phyloP scores from a whole-genome alignment of 2,329 filamentous ascomycete species.

The Fusarium sp. region DNA sequence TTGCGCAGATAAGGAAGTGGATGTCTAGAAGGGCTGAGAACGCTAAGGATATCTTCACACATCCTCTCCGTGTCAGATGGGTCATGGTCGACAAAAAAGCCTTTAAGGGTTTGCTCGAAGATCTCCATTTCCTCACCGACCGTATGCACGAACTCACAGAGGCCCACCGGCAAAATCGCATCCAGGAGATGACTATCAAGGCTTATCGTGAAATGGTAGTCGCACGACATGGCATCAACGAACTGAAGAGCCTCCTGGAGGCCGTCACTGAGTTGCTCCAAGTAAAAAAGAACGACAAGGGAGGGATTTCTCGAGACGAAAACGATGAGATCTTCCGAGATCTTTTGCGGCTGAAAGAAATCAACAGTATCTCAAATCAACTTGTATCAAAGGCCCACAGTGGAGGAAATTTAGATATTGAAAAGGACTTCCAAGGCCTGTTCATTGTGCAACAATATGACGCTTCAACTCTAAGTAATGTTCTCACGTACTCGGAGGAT shows the following conservation, averaged over 20 bases:
- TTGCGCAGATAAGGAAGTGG: neutral
- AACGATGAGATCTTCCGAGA: neutral
- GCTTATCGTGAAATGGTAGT: neutral
- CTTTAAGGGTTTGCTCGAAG: neutral
- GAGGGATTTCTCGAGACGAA: neutral
- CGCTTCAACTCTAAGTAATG: neutral
- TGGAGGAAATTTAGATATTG: neutral
- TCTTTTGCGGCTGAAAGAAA: neutral
- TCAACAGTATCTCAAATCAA: neutral
- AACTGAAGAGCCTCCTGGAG: neutral
- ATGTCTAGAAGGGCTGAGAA: neutral
- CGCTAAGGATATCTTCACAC: neutral
- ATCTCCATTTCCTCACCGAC: neutral
- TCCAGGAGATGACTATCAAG: neutral
- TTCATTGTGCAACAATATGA: neutral
- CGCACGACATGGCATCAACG: neutral
- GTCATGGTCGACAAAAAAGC: neutral
- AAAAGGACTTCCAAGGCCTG: neutral
- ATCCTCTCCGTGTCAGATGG: neutral
- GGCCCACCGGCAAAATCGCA: neutral
- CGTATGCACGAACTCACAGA: neutral
- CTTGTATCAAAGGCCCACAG: neutral
- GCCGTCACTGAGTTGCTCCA: neutral
- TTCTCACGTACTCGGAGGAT: neutral
- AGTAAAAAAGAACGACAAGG: neutral